Evolutionary conservation across 2,329 filamentous ascomycete species (phyloP), one percentile per base, ranked within the genome.

Genomic region (Colletotrichum lindemuthianum): DNA sequence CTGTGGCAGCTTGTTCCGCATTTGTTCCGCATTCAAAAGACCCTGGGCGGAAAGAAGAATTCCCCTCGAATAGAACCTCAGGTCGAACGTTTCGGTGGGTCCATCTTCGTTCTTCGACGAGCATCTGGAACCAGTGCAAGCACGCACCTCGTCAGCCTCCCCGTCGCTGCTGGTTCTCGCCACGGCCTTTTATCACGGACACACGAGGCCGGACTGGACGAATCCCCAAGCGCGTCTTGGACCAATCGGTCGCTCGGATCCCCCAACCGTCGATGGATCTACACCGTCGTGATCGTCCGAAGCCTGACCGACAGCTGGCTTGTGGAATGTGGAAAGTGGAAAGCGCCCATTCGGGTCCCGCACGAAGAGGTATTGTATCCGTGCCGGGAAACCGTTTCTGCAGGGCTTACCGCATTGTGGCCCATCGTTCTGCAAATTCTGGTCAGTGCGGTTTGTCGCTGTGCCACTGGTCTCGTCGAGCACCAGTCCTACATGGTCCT

Each of bases 61-160:
- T 40, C 50, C 16, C 60, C 45, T 60, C 56, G 15, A 43, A 60
- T 45, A n/a, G 36, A 56, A 56, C 32, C 59, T 45, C 34, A 61
- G 47, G 55, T 51, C 61, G 39, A 56, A 60, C 50, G 13, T 65
- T 56, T 65, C 24, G 16, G 58, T 32, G 51, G 58, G 61, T 45
- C 44, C 34, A 13, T n/a, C 15, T 10, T 51, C 44, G 24, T n/a
- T 6, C 39, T 48, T 53, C 37, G 36, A 58, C 47, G n/a, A 54
- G 52, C 47, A 40, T 37, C 37, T 43, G 37, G 54, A 47, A 41
- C n/a, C n/a, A 16, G 16, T 10, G n/a, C 43, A 9, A 48, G 47
- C n/a, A 24, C 9, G 58, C 13, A 45, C 40, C 24, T 40, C 41
- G 47, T 39, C 12, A 16, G 41, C 7, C 36, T 33, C 41, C 36